Conservation (phyloP, 768 basidiomycete genomes). For the Lactarius pseudohatsudake region DNA sequence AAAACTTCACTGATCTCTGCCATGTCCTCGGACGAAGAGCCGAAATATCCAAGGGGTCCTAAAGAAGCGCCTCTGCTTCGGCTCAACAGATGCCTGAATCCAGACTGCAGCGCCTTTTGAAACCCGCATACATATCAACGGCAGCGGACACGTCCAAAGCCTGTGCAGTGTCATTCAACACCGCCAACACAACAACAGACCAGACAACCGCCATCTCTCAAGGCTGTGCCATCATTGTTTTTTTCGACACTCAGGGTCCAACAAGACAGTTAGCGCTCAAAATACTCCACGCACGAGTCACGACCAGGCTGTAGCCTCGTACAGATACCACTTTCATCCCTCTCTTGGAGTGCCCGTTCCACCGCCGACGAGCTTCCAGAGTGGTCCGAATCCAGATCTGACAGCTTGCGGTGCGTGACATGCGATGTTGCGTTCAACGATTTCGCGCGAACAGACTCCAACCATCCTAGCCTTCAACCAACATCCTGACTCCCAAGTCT, state of each 20-base stretch:
- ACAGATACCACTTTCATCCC: background rate
- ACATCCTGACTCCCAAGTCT: background rate
- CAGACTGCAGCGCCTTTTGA: slow-evolving; percentile 7
- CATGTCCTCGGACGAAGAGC: background rate
- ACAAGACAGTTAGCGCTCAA: background rate
- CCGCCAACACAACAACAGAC: background rate
- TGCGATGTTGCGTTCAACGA: slow-evolving; percentile 1
- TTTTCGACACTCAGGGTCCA: background rate
- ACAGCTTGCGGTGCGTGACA: slow-evolving; percentile 1
- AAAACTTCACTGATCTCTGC: background rate
- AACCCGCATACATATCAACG: background rate
- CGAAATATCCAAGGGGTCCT: background rate
- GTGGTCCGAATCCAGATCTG: background rate
- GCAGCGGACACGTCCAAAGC: slow-evolving; percentile 1
- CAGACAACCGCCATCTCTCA: background rate
- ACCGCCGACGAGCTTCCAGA: slow-evolving; percentile 1
- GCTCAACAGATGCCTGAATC: slow-evolving; percentile 7
- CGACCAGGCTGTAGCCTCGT: background rate
- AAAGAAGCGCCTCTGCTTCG: slow-evolving; percentile 5
- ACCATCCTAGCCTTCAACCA: background rate
- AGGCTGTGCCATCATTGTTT: background rate
- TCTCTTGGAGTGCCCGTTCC: background rate
- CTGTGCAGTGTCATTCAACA: slow-evolving; percentile 1
- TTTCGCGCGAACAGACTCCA: background rate
- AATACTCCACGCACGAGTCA: background rate